These are phyloP conservation scores for Herpetomonas samuelpessoai DNA, from an alignment of 208 protist species.

Conservation along the genomic window DNA sequence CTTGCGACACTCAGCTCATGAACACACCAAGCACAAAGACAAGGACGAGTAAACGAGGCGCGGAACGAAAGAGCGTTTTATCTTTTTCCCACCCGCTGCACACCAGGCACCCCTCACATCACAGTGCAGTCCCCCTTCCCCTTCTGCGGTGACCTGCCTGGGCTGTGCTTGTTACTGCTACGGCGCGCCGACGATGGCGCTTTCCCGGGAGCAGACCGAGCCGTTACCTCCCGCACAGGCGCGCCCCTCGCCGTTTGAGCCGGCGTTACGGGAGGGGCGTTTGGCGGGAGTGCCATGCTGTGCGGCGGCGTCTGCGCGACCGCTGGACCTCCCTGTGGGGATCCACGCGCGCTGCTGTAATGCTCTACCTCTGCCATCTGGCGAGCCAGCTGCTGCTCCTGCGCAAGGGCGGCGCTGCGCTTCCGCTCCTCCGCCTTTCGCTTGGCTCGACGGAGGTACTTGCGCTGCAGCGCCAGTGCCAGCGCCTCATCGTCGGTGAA, in stretches of 20 bases:
- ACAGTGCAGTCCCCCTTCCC: not conserved
- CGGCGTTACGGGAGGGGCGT: not conserved
- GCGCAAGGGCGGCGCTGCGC: not conserved
- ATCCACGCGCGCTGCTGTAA: not conserved
- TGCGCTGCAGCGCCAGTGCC: not conserved
- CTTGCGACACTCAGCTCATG: not conserved
- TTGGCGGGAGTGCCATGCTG: not conserved
- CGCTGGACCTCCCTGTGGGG: no score
- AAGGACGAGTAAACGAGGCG: not conserved
- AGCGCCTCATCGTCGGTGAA: not conserved
- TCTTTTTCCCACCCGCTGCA: not conserved
- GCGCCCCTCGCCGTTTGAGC: no score
- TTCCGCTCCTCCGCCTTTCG: not conserved
- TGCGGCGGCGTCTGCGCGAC: no score
- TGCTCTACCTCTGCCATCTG: not conserved
- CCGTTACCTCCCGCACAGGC: no score
- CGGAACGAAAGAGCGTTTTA: not conserved
- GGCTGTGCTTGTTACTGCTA: not conserved
- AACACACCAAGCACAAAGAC: slow-evolving; percentile 8
- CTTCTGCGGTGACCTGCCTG: not conserved
- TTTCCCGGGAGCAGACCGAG: no score
- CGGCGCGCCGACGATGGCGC: not conserved
- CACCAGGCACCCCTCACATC: not conserved
- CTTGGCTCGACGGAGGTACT: not conserved
- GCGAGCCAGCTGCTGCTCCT: not conserved